Evolutionary conservation across 805 yeast species (phyloP).

Genomic region (Wickerhamiella occidentalis): DNA sequence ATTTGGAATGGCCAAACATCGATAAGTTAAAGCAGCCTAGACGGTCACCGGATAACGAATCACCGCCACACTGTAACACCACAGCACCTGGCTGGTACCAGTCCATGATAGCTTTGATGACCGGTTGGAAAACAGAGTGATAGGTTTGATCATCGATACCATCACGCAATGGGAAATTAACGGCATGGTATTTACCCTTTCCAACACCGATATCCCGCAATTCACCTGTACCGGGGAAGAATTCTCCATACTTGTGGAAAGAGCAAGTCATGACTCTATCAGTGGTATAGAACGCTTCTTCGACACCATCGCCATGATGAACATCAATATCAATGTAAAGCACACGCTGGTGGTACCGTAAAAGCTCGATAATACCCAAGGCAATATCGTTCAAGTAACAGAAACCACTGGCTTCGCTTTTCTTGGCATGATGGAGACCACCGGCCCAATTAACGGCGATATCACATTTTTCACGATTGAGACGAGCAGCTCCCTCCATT

Average conservation of each 20-base stretch:
- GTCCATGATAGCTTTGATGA: conserved; percentile 74
- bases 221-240: conserved; percentile 95
- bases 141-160: conserved; percentile 93
- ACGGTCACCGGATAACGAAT: conserved; percentile 84
- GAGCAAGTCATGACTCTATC: conserved; percentile 95
- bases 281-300: conserved; percentile 89
- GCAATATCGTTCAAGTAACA: conserved; percentile 94
- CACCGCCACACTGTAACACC: conserved; percentile 96
- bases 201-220: conserved; percentile 83
- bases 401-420: conserved; percentile 87
- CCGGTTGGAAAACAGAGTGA: conserved; percentile 53
- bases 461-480: conserved; percentile 77
- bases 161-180: conserved; percentile 86
- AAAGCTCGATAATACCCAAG: conserved; percentile 67
- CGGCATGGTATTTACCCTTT: conserved; percentile 73
- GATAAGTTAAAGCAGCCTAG: conserved; percentile 88
- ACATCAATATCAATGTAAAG: conserved; percentile 88
- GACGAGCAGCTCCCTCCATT: conserved; percentile 69
- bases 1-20: conserved; percentile 89
- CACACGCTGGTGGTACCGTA: conserved; percentile 84
- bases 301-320: conserved; percentile 97
- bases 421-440: conserved; percentile 93
- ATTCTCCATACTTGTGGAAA: conserved; percentile 91
- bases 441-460: conserved; percentile 96
- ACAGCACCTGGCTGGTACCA: conserved; percentile 89